Evolutionary conservation across 2,329 filamentous ascomycete species (phyloP), one percentile per base, ranked within the genome.

Genomic region (Colletotrichum sp.): DNA sequence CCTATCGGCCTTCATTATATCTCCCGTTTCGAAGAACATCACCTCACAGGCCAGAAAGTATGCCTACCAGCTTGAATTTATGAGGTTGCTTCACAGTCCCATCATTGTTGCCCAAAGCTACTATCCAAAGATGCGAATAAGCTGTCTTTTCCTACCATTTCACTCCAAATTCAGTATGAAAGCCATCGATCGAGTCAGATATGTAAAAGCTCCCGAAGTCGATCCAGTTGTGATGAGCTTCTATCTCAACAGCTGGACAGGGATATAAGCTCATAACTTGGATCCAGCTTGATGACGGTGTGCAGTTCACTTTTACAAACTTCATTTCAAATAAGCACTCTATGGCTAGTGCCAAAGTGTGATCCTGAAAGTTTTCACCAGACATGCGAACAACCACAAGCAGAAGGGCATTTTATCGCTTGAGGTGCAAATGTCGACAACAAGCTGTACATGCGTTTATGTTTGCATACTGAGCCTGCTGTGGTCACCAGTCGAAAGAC

Each of bases 161-260:
- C n/a, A n/a, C n/a, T n/a, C n/a, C n/a, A n/a, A n/a, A n/a, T n/a
- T n/a, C n/a, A n/a, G n/a, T n/a, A n/a, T n/a, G 9, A 18, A 44
- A 6, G 36, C 39, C 18, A 12, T n/a, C 3, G 3, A 49, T n/a
- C n/a, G n/a, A n/a, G n/a, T n/a, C n/a, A n/a, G n/a, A 6, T 18
- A 12, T 4, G 18, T n/a, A 1, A 0, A 12, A 49, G 39, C 39
- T 6, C 9, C 18, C 9, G 6, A n/a, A 6, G 8, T 49, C 39
- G 9, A 3, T n/a, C 16, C 8, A n/a, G 39, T n/a, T 44, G 2
- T n/a, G 9, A n/a, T 4, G 18, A 1, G 39, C 39, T n/a, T 10
- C 39, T 49, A 1, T n/a, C 39, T n/a, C 18, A 3, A 3, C 0
- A 49, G 18, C 9, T n/a, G 5, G 18, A n/a, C n/a, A n/a, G n/a